Evolutionary conservation across 495 filamentous ascomycete genomes (phyloP), one percentile per base, ranked within the genome.

Genomic region (Aspergillus ostianus): DNA sequence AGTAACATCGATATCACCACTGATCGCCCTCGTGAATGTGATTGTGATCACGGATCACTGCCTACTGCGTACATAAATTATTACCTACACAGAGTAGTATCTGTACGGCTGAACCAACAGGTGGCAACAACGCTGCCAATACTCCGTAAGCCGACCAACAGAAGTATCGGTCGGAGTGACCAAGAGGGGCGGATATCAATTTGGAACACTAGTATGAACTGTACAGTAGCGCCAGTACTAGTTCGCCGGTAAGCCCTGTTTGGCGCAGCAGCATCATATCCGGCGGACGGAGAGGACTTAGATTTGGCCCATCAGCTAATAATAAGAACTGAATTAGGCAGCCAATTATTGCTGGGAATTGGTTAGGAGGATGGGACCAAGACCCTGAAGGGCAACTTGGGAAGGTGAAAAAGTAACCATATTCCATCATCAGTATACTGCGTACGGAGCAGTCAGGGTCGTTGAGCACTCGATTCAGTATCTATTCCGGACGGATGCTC

Each of bases 121-220:
- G 47, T 49, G 47, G 47, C 47, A 49, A 53, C 20, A 41, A 18
- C 29, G 29, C n/a, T 32, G 47, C 18, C 10, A 18, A 32, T 53
- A 41, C 21, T 12, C 8, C 17, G 32, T 32, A 12, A 41, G 15
- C 12, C 36, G 36, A 41, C 36, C 36, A 41, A 13, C 3, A 41
- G 36, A 15, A 1, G 36, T 41, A 13, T 41, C 36, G 9, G 8
- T 41, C 17, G 27, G 21, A 27, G 49, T 29, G 29, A 41, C 18
- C 10, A 21, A 49, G 55, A 21, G 45, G 46, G 26, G 41, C 18
- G 36, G 49, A 53, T 30, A 59, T 59, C 50, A 59, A 53, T 32
- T 30, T 53, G 57, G 57, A 59, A 59, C 57, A 52, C 56, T 58
- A 48, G 56, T 51, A 58, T 54, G 52, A 54, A 54, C 45, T 54